These are phyloP conservation scores for Ceratobasidium sp. DNA, from an alignment of 1,284 basidiomycete species.

Conservation along the genomic window DNA sequence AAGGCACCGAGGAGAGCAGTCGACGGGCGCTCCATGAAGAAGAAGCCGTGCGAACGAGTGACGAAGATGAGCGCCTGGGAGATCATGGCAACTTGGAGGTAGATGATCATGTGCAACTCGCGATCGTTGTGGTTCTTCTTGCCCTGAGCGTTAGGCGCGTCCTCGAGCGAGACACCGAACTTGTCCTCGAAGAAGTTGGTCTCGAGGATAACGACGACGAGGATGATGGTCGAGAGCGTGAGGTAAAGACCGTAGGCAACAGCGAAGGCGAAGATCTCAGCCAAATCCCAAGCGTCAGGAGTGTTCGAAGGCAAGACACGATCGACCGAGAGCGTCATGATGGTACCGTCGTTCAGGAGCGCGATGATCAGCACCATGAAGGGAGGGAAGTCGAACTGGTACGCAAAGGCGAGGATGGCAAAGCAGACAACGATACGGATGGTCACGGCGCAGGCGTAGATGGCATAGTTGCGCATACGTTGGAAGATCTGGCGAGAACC, in stretches of 20 bases:
- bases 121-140: slow-evolving; percentile 74
- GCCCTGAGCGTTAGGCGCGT: slow-evolving; percentile 58
- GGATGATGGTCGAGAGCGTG: slow-evolving; percentile 85
- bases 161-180: slow-evolving; percentile 76
- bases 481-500: slow-evolving; percentile 97
- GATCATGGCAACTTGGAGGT: slow-evolving; percentile 96
- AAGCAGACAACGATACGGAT: slow-evolving; percentile 99
- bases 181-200: slow-evolving; percentile 90
- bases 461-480: slow-evolving; percentile 96
- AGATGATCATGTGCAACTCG: slow-evolving; percentile 81
- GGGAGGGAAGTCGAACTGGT: slow-evolving; percentile 98
- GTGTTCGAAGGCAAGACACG: slow-evolving; percentile 93
- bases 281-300: slow-evolving; percentile 94
- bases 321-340: slow-evolving; percentile 98
- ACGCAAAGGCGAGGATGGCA: slow-evolving; percentile 93
- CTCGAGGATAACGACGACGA: slow-evolving; percentile 87
- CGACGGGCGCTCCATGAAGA: slow-evolving; percentile 98
- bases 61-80: slow-evolving; percentile 98
- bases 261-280: slow-evolving; percentile 96
- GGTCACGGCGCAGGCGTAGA: slow-evolving; percentile 91
- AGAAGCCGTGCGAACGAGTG: slow-evolving; percentile 95
- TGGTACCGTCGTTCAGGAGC: slow-evolving; percentile 96
- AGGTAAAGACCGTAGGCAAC: slow-evolving; percentile 95
- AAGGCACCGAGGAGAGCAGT: slow-evolving; percentile 90
- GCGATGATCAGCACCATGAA: slow-evolving; percentile 99